Conservation (phyloP, 2,329 filamentous ascomycete species). For the Trichoderma aggressivum region DNA sequence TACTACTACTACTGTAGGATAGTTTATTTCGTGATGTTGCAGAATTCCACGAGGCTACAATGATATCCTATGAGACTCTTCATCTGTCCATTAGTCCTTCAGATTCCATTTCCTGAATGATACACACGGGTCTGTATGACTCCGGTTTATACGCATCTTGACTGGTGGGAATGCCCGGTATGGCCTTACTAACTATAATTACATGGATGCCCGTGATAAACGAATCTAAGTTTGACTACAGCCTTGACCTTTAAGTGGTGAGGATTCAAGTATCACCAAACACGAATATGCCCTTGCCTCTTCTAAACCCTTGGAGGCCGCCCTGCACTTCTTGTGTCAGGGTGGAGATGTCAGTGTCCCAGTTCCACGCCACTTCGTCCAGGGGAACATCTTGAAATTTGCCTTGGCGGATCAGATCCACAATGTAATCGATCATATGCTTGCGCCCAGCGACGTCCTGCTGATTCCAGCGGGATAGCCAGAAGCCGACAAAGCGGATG, state of each 20-base stretch:
- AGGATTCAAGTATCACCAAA: conserved; percentile 58
- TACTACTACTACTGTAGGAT: neutral
- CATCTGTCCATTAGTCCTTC: neutral
- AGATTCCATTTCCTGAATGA: neutral
- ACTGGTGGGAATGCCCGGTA: neutral
- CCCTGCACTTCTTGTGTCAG: conserved; percentile 75
- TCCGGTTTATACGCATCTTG: neutral
- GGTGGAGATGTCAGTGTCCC: conserved; percentile 68
- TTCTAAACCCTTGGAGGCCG: conserved; percentile 77
- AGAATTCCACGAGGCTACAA: neutral
- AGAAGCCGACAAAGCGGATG: conserved; percentile 85
- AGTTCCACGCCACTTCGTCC: conserved; percentile 78
- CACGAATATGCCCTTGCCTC: conserved; percentile 86
- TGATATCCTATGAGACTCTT: neutral
- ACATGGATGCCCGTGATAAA: neutral
- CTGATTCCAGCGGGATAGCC: conserved; percentile 88
- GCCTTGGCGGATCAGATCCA: conserved; percentile 69
- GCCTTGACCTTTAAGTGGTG: neutral
- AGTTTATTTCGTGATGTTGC: neutral
- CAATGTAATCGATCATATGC: conserved; percentile 78
- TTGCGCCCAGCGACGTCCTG: conserved; percentile 69
- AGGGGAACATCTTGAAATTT: conserved; percentile 81
- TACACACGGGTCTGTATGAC: neutral
- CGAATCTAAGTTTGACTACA: neutral
- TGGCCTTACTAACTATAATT: neutral